Base-by-base conservation (phyloP, 225 moss, liverwort and hornwort species). In the Antitrichia curtipendula region DNA sequence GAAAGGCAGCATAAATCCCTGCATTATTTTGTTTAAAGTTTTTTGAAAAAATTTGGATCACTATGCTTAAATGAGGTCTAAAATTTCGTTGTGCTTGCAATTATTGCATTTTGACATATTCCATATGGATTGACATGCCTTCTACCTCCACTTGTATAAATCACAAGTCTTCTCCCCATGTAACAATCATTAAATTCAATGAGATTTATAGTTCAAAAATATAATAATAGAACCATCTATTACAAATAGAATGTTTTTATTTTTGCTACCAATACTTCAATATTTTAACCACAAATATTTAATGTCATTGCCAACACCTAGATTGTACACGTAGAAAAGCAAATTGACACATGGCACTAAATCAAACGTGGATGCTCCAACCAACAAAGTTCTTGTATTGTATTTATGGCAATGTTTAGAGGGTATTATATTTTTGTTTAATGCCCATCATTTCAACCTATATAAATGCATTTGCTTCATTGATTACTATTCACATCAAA, bases 131-230 rank as follows among this genome's bases (percentile, higher is more conserved):
- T 45, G 29, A 10, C 45, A 45, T 72, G 17, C 72, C 6, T 45
- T 9, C 27, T 45, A 14, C 5, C 8, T 4, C 14, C 5, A 40
- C n/a, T 40, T 69, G 24, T 24, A 4, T 14, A 40, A 38, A 11
- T 1, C 1, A 25, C 1, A 14, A 1, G 25, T 27, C 15, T 43
- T 43, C 0, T 43, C 2, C 4, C 0, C 0, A 0, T 40, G 14
- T 14, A 69, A 14, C 28, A 45, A 45, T 29, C 1, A 72, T 17
- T 45, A 45, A 47, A 6, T 29, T 47, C 9, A 45, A 29, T 45
- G 18, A 69, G 29, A 29, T 45, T 73, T 73, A 31, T 2, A 73
- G 7, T 45, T 47, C 29, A n/a, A n/a, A n/a, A 16, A 47, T 2
- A 10, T 72, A 43, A 28, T 10, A 71, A 49, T 73, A 19, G 1